These are phyloP conservation scores for Rusavskia elegans DNA, from an alignment of 495 filamentous ascomycete species.

Conservation along the genomic window DNA sequence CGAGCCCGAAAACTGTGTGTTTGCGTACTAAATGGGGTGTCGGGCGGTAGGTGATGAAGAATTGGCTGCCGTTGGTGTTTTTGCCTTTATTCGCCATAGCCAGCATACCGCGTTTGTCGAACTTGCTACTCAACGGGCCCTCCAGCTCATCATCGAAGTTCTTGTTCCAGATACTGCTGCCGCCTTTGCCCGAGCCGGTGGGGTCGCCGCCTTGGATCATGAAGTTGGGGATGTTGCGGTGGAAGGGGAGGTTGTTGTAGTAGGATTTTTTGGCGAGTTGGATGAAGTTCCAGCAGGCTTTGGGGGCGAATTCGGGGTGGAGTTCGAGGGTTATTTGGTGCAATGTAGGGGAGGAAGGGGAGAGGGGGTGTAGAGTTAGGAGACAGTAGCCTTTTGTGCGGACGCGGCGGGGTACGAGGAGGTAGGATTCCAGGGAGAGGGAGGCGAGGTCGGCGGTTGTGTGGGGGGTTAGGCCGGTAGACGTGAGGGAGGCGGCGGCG, in stretches of 20 bases:
- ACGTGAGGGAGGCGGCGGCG: constrained; percentile 88
- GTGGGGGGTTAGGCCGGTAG: constrained; percentile 82
- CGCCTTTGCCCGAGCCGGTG: constrained; percentile 64
- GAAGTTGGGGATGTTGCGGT: constrained; percentile 86
- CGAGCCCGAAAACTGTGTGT: constrained; percentile 84
- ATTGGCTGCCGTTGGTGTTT: constrained; percentile 89
- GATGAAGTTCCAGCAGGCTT: constrained; percentile 94
- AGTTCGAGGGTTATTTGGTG: constrained; percentile 61
- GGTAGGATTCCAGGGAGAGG: constrained; percentile 85
- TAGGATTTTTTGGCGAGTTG: constrained; percentile 78
- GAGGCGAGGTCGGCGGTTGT: constrained; percentile 72
- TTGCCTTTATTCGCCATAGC: constrained; percentile 98
- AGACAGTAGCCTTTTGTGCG: constrained; percentile 82
- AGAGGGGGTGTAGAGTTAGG: constrained; percentile 64
- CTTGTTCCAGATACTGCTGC: constrained; percentile 74
- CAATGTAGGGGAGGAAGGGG: constrained; percentile 50
- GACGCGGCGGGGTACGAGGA: constrained; percentile 76
- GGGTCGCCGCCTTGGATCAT: constrained; percentile 90
- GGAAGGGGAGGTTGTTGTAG: constrained; percentile 68
- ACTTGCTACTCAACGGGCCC: constrained; percentile 48
- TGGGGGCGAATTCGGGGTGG: constrained; percentile 77
- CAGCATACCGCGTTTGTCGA: constrained; percentile 62
- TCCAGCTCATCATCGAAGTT: constrained; percentile 89
- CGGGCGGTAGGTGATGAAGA: constrained; percentile 82
- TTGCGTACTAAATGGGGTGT: constrained; percentile 78